These are phyloP conservation scores for Herpotrichia juniperi DNA, from an alignment of 2,329 filamentous ascomycete genomes.

Conservation along the genomic window DNA sequence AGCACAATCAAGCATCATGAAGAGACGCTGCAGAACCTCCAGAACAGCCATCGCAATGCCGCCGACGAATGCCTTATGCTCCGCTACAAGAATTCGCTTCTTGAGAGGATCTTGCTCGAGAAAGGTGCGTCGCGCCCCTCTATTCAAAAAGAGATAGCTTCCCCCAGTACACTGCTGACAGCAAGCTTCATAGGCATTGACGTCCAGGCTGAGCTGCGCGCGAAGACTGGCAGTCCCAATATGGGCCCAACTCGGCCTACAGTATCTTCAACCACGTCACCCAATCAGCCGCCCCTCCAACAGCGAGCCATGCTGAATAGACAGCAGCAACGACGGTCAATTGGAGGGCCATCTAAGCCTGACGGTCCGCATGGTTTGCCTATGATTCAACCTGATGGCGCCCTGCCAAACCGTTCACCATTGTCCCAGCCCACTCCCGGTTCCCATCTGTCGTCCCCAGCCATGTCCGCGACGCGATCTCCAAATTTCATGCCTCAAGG, in stretches of 20 bases:
- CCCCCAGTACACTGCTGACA: neutral
- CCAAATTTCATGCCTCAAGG: constrained; percentile 65
- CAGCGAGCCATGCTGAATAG: constrained; percentile 82
- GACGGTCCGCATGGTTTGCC: constrained; percentile 55
- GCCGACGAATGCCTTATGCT: constrained; percentile 98
- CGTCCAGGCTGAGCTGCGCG: constrained; percentile 91
- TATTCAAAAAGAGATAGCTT: neutral
- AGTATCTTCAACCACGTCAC: constrained; percentile 63
- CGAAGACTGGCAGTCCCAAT: constrained; percentile 88
- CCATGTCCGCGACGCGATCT: constrained; percentile 62
- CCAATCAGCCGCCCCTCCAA: constrained; percentile 67
- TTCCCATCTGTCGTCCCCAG: constrained; percentile 75
- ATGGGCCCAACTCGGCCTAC: constrained; percentile 66
- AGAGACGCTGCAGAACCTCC: constrained; percentile 87
- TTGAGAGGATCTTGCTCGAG: constrained; percentile 93
- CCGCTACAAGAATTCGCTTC: constrained; percentile 95
- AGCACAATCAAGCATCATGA: constrained; percentile 97
- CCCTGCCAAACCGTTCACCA: constrained; percentile 63
- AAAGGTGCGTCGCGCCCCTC: constrained; percentile 69
- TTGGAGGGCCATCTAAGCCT: constrained; percentile 76
- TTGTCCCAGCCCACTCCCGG: constrained; percentile 82
- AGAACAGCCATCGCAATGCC: constrained; percentile 91
- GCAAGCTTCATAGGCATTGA: constrained; percentile 73
- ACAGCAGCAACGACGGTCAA: constrained; percentile 74
- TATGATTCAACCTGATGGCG: constrained; percentile 47